These are phyloP conservation scores for Erythrobasidium yunnanense DNA, from an alignment of 768 basidiomycete species.

Conservation along the genomic window DNA sequence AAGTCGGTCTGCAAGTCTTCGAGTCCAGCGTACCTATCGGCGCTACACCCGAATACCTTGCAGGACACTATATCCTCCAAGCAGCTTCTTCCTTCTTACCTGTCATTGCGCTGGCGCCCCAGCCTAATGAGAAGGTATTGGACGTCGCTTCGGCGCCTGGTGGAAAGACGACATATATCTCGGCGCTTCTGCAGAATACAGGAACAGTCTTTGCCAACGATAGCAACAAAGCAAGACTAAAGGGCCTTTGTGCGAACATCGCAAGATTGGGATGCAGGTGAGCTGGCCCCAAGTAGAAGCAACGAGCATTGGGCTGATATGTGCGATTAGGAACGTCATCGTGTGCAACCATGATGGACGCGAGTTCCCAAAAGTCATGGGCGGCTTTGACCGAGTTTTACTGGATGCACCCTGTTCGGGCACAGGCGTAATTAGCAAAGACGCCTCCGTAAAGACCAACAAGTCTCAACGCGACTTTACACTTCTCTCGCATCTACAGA, in stretches of 20 bases:
- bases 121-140: conserved; percentile 82
- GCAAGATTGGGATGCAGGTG: conserved; percentile 76
- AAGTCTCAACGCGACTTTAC: conserved; percentile 96
- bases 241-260: conserved; percentile 90
- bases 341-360: conserved; percentile 94
- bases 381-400: conserved; percentile 93
- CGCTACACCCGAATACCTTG: conserved; percentile 97
- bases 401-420: conserved; percentile 96
- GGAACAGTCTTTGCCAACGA: conserved; percentile 98
- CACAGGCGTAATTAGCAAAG: conserved; percentile 96
- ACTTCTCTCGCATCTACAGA: conserved; percentile 91
- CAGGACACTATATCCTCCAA: conserved; percentile 99
- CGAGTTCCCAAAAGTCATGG: conserved; percentile 97
- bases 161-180: conserved; percentile 95
- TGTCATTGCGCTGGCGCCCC: conserved; percentile 85
- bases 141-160: conserved; percentile 99
- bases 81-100: conserved; percentile 98
- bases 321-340: conserved; percentile 66
- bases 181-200: conserved; percentile 91
- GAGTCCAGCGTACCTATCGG: conserved; percentile 92
- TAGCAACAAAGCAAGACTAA: conserved; percentile 82
- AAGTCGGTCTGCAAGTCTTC: conserved; percentile 96
- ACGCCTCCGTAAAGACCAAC: conserved; percentile 92
- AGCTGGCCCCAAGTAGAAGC: background rate
- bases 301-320: background rate